These are phyloP conservation scores for Phytopythium oedochilum DNA, from an alignment of 352 stramenopile genomes.

Conservation along the genomic window DNA sequence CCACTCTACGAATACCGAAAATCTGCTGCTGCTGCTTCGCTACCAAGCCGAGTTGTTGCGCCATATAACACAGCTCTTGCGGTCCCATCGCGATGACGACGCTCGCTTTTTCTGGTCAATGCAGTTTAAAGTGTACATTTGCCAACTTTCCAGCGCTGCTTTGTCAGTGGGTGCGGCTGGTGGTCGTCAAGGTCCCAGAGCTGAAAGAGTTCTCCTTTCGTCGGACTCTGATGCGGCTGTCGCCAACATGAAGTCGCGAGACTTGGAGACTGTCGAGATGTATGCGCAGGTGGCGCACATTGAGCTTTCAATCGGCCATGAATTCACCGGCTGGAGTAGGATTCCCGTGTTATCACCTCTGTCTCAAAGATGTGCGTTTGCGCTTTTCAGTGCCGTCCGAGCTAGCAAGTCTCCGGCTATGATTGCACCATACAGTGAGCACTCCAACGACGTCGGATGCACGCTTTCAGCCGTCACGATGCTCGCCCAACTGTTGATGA, in stretches of 20 bases:
- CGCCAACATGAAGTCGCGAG: neutral
- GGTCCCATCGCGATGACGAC: slow-evolving; percentile 11
- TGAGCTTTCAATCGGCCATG: slow-evolving; percentile 35
- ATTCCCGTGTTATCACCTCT: slow-evolving; percentile 35
- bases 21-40: slow-evolving; percentile 20
- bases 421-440: neutral
- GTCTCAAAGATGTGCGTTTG: slow-evolving; percentile 45
- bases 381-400: slow-evolving; percentile 32
- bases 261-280: slow-evolving; percentile 14
- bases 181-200: neutral
- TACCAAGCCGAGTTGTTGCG: slow-evolving; percentile 14
- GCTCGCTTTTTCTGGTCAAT: slow-evolving; percentile 35
- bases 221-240: neutral
- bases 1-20: slow-evolving; percentile 15
- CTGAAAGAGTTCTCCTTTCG: neutral
- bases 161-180: neutral
- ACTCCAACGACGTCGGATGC: neutral
- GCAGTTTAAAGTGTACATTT: slow-evolving; percentile 27
- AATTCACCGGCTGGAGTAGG: slow-evolving; percentile 36
- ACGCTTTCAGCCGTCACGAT: neutral
- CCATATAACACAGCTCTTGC: slow-evolving; percentile 12
- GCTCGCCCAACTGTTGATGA: slow-evolving; percentile 1
- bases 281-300: slow-evolving; percentile 33
- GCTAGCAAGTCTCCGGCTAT: neutral
- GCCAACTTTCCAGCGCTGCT: neutral